Conservation (phyloP, 371 early-diverging fungal genomes). For the Apophysomyces ossiformis region DNA sequence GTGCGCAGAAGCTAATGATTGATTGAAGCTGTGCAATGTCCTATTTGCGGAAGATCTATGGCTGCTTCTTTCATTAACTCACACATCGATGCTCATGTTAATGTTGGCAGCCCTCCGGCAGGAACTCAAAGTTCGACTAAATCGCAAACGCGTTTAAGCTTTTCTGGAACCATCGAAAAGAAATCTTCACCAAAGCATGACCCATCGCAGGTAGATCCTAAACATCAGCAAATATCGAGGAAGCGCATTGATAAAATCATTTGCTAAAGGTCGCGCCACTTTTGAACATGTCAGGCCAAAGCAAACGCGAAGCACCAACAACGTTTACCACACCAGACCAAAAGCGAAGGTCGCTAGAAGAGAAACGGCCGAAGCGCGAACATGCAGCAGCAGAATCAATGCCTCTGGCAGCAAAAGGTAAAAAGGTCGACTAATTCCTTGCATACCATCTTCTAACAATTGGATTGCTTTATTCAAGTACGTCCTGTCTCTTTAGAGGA, state of each 20-base stretch:
- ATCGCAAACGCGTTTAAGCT: conserved; percentile 10
- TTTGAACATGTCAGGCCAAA: not conserved
- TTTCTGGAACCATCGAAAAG: not conserved
- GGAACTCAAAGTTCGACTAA: conserved; percentile 7
- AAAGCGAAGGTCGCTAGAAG: not conserved
- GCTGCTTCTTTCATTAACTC: conserved; percentile 29
- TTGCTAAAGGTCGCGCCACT: conserved; percentile 7
- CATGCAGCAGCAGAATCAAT: conserved; percentile 31
- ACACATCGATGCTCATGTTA: conserved; percentile 44
- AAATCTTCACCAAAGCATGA: not conserved
- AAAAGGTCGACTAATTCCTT: not conserved
- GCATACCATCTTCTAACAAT: not conserved
- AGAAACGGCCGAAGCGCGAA: conserved; percentile 18
- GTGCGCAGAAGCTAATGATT: not conserved
- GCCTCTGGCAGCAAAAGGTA: conserved; percentile 57
- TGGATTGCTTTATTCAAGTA: conserved; percentile 32
- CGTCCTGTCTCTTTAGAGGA: conserved; percentile 68
- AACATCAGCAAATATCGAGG: not conserved
- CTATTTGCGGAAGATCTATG: conserved; percentile 38
- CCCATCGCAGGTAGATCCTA: not conserved
- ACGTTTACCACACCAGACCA: not conserved
- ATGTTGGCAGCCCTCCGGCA: conserved; percentile 32
- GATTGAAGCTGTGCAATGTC: conserved; percentile 33
- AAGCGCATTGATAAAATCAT: not conserved
- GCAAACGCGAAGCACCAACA: not conserved